Evolutionary conservation across 768 basidiomycete genomes (phyloP).

Genomic region (Lactifluus echinatus): DNA sequence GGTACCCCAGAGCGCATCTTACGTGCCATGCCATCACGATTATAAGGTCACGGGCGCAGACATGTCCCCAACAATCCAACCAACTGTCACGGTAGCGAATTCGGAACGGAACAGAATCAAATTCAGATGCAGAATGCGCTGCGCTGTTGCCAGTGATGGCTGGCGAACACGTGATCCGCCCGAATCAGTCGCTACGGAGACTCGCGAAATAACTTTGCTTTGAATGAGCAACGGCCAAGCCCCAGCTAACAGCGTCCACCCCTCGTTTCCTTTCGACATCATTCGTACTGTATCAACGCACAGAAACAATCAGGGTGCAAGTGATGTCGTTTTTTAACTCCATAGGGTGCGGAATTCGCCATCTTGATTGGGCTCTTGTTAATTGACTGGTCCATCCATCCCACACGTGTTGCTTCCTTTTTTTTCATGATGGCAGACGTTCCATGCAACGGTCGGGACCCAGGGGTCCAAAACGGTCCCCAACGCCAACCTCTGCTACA

Average conservation of each 20-base stretch:
- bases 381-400: not conserved
- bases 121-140: too few species aligned
- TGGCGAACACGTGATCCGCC: constrained; percentile 7
- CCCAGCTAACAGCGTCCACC: not conserved
- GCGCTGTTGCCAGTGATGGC: not conserved
- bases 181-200: constrained; percentile 16
- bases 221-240: not conserved
- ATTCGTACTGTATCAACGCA: not conserved
- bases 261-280: not conserved
- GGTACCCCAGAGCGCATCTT: not conserved
- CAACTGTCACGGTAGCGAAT: not conserved
- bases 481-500: constrained; percentile 64
- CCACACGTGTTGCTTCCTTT: not conserved
- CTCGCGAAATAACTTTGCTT: not conserved
- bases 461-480: constrained; percentile 61
- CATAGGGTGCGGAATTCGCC: constrained; percentile 45
- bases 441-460: constrained; percentile 62
- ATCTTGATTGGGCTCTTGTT: not conserved
- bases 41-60: not conserved
- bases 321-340: constrained; percentile 80
- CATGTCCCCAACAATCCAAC: not conserved
- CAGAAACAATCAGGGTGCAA: not conserved
- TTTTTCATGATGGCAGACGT: constrained; percentile 36
- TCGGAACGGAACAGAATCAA: too few species aligned
- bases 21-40: not conserved